Percentiles rank a stretch among this genome's conserved stretches.
phyloP scores from a whole-genome alignment of 208 protist species.

The Trypanosoma mega region DNA sequence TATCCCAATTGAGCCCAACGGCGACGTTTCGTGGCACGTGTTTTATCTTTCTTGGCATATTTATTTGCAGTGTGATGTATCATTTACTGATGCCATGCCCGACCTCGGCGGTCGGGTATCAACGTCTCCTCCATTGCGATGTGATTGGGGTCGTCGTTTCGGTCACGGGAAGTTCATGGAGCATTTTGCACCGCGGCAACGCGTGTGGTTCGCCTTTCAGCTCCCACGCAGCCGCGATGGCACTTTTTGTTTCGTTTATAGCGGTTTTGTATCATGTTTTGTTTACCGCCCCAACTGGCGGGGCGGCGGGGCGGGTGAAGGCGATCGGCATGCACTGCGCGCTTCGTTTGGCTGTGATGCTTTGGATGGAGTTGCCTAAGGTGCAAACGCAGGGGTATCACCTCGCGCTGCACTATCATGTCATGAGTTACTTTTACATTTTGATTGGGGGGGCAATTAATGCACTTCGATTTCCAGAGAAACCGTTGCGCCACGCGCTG shows the following conservation, averaged over 20 bases:
- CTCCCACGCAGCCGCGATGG: not conserved
- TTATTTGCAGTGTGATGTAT: conserved; percentile 50
- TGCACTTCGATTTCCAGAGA: conserved; percentile 49
- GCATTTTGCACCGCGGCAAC: conserved; percentile 44
- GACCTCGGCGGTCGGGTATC: conserved; percentile 32
- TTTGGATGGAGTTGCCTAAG: conserved; percentile 52
- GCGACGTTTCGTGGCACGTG: conserved; percentile 19
- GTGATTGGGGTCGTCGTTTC: conserved; percentile 43
- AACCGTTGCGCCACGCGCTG: conserved; percentile 26
- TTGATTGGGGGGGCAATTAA: conserved; percentile 43
- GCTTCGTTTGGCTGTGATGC: conserved; percentile 42
- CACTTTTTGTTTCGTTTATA: conserved; percentile 4
- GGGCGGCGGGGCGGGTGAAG: conserved; percentile 1
- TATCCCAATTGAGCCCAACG: not conserved
- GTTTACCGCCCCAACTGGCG: conserved; percentile 1
- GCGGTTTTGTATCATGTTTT: conserved; percentile 8
- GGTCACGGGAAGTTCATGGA: conserved; percentile 46
- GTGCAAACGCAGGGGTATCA: conserved; percentile 38
- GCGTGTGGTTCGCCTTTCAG: conserved; percentile 24
- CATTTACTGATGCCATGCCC: conserved; percentile 69
- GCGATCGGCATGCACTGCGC: conserved; percentile 34
- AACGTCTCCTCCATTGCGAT: conserved; percentile 60
- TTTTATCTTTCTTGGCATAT: conserved; percentile 38
- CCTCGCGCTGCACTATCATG: conserved; percentile 55
- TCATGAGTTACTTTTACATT: conserved; percentile 49